phyloP scores from a whole-genome alignment of 1,284 basidiomycete genomes.

The Anthracocystis walkeri region DNA sequence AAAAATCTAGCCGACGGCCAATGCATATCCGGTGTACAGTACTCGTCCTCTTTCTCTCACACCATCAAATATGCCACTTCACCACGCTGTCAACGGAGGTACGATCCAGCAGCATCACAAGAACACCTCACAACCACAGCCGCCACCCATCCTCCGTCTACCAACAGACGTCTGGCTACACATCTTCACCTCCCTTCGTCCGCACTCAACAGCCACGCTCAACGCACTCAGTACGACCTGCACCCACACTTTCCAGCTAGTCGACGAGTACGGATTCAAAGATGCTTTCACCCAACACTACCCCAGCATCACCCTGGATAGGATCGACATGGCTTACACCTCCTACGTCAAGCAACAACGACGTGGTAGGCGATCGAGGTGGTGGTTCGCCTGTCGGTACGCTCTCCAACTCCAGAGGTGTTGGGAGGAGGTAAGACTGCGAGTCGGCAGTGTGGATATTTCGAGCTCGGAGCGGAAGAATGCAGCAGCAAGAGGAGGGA shows the following conservation, averaged over 20 bases:
- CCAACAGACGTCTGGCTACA: slow-evolving; percentile 39
- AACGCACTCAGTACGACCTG: slow-evolving; percentile 17
- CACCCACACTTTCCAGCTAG: slow-evolving; percentile 6
- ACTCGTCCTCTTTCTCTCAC: background rate
- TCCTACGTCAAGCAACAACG: too few species aligned
- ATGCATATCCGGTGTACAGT: background rate
- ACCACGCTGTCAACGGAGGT: background rate
- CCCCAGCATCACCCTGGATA: background rate
- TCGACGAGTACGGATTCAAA: slow-evolving; percentile 33
- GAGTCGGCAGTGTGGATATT: slow-evolving; percentile 1
- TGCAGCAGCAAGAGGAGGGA: too few species aligned
- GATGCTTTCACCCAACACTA: background rate
- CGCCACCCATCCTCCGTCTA: slow-evolving; percentile 20
- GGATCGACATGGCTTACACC: background rate
- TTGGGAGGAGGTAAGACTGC: slow-evolving; percentile 17
- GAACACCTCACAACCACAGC: background rate
- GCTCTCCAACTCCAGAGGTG: background rate
- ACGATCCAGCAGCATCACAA: background rate
- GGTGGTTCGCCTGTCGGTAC: slow-evolving; percentile 25
- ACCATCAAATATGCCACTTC: background rate
- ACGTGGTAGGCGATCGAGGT: background rate
- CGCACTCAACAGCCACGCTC: background rate
- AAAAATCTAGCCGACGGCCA: background rate
- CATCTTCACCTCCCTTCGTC: slow-evolving; percentile 24
- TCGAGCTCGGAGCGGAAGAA: background rate